phyloP scores from a whole-genome alignment of 805 yeast species.

The Yamadazyma nakazawae region DNA sequence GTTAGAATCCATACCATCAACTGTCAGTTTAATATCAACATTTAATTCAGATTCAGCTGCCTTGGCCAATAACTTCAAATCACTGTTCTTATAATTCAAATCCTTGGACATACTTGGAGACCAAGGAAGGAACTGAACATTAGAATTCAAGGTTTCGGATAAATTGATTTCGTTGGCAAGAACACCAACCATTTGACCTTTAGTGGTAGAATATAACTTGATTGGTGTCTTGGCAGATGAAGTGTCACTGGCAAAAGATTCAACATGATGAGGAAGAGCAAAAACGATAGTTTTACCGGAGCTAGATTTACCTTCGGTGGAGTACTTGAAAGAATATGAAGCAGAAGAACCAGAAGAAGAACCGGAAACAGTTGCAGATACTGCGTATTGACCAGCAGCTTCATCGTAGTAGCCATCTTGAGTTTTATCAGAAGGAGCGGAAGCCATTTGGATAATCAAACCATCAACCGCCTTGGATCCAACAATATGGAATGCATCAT shows the following conservation, averaged over 20 bases:
- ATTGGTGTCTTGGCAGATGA: slow-evolving; percentile 38
- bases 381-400: slow-evolving; percentile 68
- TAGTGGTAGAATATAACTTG: slow-evolving; percentile 43
- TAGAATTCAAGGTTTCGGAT: slow-evolving; percentile 36
- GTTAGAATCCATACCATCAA: slow-evolving; percentile 37
- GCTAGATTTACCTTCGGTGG: slow-evolving; percentile 48
- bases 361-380: slow-evolving; percentile 48
- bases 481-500: slow-evolving; percentile 37
- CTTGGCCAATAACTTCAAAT: slow-evolving; percentile 41
- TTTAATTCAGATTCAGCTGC: slow-evolving; percentile 46
- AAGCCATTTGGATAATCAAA: slow-evolving; percentile 38
- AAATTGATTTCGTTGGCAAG: slow-evolving; percentile 38
- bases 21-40: slow-evolving; percentile 44
- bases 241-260: slow-evolving; percentile 29
- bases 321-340: slow-evolving; percentile 46
- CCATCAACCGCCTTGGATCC: slow-evolving; percentile 46
- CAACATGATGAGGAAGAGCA: slow-evolving; percentile 54
- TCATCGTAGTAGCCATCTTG: slow-evolving; percentile 50
- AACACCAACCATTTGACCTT: slow-evolving; percentile 49
- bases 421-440: slow-evolving; percentile 26
- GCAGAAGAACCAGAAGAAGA: slow-evolving; percentile 45
- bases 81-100: slow-evolving; percentile 41
- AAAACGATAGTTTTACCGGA: slow-evolving; percentile 46
- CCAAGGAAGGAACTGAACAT: slow-evolving; percentile 47
- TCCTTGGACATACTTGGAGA: slow-evolving; percentile 25